phyloP scores from a whole-genome alignment of 306 rosid species.

The Prunus dulcis region DNA sequence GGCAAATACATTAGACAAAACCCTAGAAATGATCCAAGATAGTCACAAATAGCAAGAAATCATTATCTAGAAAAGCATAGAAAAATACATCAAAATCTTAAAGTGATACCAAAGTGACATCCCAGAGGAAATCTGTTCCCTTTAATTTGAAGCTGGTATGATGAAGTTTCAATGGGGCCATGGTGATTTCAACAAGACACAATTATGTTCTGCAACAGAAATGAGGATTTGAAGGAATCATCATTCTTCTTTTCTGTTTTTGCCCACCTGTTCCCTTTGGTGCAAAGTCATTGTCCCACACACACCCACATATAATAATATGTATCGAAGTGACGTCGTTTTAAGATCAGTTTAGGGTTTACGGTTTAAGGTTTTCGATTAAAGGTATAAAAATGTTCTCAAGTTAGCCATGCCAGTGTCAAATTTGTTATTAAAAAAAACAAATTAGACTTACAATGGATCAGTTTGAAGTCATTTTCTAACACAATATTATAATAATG shows the following conservation, averaged over 20 bases:
- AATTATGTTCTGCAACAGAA: not conserved
- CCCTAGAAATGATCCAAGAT: too few species aligned
- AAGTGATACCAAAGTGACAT: not conserved
- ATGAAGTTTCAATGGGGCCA: not conserved
- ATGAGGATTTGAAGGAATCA: not conserved
- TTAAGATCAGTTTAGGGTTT: too few species aligned
- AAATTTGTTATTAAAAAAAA: too few species aligned
- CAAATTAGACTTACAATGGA: not conserved
- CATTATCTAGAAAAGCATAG: too few species aligned
- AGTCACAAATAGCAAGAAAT: too few species aligned
- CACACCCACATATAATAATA: not conserved
- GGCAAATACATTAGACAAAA: too few species aligned
- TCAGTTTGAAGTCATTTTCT: not conserved
- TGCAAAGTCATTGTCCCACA: not conserved
- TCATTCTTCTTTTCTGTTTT: not conserved
- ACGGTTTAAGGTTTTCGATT: too few species aligned
- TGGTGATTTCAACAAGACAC: conserved; percentile 12
- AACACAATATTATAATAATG: not conserved
- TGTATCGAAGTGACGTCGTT: too few species aligned
- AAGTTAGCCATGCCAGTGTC: not conserved
- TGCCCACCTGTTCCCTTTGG: not conserved
- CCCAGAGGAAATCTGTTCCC: not conserved
- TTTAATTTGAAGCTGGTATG: not conserved
- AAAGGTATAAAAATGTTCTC: too few species aligned
- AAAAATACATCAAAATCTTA: too few species aligned